Evolutionary conservation across 331 rosid species (phyloP), one percentile per base, ranked within the genome.

Genomic region (Saraca asoca): DNA sequence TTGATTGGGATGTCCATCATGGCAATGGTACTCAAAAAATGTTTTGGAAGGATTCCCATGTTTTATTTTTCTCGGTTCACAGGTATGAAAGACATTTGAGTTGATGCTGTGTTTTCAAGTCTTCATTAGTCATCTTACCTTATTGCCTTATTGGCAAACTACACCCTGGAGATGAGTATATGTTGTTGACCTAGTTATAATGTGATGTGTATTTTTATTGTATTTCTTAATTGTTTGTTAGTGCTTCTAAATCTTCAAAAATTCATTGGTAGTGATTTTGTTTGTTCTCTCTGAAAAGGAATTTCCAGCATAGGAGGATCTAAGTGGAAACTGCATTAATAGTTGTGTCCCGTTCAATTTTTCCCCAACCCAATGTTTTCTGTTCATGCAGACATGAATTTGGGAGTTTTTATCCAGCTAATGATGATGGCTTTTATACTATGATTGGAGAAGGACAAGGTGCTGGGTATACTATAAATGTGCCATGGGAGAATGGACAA

Each of bases 1-100:
- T 94, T 75, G 98, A 94, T 74, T 94, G 98, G 98, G 98, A 94
- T 37, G 92, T 94, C 11, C 98, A 94, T 83, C 98, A 94, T 67
- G 98, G 98, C 56, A 94, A 94, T 73, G 98, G 90, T 54, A 94
- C 98, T 13, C 98, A 90, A 72, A 94, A 94, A 77, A 81, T 77
- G 92, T 94, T 94, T 66, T 90, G 86, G 91, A 71, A 69, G 50
- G 97, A 94, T 75, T 76, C 95, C 53, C 96, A 83, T 29, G 97
- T 90, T 73, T 67, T 94, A 44, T 94, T 94, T 83, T 94, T 94
- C 90, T 94, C 98, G 1, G 92, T 94, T 78, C 98, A 94, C 79
- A 88, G 98, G 98, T 93, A 72, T 18, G 68, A 51, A 42, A 33
- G 43, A 38, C 2, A 5, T 39, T 39, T 39, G 11, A 39, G 43